Conservation (phyloP, 2,329 filamentous ascomycete genomes). For the Didymellaceae sp. region DNA sequence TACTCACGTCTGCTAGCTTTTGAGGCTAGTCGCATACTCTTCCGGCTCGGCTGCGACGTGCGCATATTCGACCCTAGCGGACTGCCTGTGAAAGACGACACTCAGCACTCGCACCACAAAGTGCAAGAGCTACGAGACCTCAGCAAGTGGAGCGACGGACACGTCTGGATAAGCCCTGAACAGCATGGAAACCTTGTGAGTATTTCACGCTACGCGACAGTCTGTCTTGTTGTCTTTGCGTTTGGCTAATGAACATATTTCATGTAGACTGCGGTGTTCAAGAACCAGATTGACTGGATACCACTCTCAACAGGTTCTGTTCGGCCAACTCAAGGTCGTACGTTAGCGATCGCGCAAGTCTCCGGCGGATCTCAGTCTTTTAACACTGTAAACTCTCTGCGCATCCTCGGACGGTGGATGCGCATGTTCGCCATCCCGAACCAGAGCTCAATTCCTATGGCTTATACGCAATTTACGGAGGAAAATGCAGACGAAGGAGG, state of each 20-base stretch:
- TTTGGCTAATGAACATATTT: no score
- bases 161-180: constrained; percentile 70
- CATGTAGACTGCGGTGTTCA: constrained; percentile 66
- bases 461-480: constrained; percentile 67
- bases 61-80: constrained; percentile 65
- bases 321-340: constrained; percentile 70
- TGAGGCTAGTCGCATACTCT: constrained; percentile 66
- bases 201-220: no score
- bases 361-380: constrained; percentile 71
- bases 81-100: constrained; percentile 69
- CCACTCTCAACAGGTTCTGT: constrained; percentile 67
- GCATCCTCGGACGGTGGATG: constrained; percentile 73
- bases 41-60: constrained; percentile 70
- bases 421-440: constrained; percentile 72
- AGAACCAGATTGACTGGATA: constrained; percentile 75
- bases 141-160: constrained; percentile 69
- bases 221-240: no score
- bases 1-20: constrained; percentile 67
- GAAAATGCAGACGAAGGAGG: constrained; percentile 53
- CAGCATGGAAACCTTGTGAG: constrained; percentile 72
- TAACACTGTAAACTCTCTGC: constrained; percentile 70
- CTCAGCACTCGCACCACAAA: constrained; percentile 63
- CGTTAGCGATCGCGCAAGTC: constrained; percentile 67
- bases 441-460: constrained; percentile 68
- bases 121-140: constrained; percentile 68